Evolutionary conservation across 2,329 filamentous ascomycete species (phyloP).

Genomic region (Calonectria naviculata): DNA sequence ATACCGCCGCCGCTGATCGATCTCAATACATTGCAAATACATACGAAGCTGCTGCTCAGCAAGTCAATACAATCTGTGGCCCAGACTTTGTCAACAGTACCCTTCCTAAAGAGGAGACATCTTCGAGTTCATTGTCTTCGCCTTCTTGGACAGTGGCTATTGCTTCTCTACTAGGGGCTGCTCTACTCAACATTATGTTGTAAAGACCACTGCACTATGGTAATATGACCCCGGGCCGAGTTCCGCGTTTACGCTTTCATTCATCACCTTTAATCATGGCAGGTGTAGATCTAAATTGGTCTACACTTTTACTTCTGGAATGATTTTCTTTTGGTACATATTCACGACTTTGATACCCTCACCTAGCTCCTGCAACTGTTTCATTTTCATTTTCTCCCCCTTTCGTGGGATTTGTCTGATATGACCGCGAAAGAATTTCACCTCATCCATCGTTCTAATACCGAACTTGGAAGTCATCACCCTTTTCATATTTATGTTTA

Average conservation of each 20-base stretch:
- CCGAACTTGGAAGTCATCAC: neutral
- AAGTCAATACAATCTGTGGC: conserved; percentile 77
- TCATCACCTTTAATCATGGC: conserved; percentile 31
- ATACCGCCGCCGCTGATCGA: conserved; percentile 73
- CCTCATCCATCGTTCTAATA: conserved; percentile 28
- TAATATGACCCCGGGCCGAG: neutral
- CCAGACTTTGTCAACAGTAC: conserved; percentile 66
- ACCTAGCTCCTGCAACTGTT: conserved; percentile 6
- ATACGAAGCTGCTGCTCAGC: conserved; percentile 77
- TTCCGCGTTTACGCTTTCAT: neutral
- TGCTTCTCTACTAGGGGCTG: conserved; percentile 26
- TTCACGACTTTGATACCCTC: conserved; percentile 43
- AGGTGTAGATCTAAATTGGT: conserved; percentile 24
- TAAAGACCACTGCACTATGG: conserved; percentile 12
- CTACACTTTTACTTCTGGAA: conserved; percentile 27
- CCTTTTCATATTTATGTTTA: neutral
- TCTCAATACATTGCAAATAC: conserved; percentile 74
- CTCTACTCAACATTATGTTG: conserved; percentile 30
- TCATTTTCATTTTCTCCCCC: conserved; percentile 9
- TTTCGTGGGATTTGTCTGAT: neutral
- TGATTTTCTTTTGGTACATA: conserved; percentile 29
- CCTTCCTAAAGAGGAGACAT: conserved; percentile 52
- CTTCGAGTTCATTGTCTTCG: conserved; percentile 14
- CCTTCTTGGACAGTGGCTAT: conserved; percentile 33
- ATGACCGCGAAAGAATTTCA: conserved; percentile 9